phyloP scores from a whole-genome alignment of 2,329 filamentous ascomycete genomes.

The Fusarium setosum region DNA sequence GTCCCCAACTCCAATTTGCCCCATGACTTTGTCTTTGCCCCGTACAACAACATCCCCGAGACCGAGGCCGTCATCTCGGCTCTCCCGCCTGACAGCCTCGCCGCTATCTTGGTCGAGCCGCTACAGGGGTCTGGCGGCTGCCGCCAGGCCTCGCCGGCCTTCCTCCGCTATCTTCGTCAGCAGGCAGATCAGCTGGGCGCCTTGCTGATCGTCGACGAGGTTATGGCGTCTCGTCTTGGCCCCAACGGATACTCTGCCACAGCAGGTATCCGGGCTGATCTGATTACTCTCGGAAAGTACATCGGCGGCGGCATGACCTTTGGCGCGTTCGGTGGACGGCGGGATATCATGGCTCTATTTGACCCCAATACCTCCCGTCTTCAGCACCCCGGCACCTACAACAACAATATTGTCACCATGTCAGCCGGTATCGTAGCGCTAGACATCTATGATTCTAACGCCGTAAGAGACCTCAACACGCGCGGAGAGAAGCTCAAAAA shows the following conservation, averaged over 20 bases:
- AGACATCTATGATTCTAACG: not conserved
- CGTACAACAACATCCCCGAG: not conserved
- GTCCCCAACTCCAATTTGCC: not conserved
- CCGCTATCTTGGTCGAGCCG: not conserved
- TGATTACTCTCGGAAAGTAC: constrained; percentile 73
- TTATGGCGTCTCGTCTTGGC: not conserved
- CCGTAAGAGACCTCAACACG: not conserved
- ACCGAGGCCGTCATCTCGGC: no score
- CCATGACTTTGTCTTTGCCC: not conserved
- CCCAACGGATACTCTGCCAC: no score
- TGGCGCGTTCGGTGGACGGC: constrained; percentile 72
- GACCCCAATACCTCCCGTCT: constrained; percentile 56
- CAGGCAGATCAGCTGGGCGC: not conserved
- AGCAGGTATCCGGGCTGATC: not conserved
- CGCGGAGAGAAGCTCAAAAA: no score
- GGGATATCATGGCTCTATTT: constrained; percentile 67
- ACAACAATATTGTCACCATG: constrained; percentile 72
- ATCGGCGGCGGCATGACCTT: constrained; percentile 73
- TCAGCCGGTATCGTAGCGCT: constrained; percentile 58
- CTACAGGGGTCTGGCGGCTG: not conserved
- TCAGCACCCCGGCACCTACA: constrained; percentile 72
- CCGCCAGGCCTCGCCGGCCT: not conserved
- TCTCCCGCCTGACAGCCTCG: not conserved
- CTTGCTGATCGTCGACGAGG: not conserved
- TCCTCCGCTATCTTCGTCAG: not conserved